Evolutionary conservation across 805 yeast genomes (phyloP).

Genomic region (Yarrowia porcina): DNA sequence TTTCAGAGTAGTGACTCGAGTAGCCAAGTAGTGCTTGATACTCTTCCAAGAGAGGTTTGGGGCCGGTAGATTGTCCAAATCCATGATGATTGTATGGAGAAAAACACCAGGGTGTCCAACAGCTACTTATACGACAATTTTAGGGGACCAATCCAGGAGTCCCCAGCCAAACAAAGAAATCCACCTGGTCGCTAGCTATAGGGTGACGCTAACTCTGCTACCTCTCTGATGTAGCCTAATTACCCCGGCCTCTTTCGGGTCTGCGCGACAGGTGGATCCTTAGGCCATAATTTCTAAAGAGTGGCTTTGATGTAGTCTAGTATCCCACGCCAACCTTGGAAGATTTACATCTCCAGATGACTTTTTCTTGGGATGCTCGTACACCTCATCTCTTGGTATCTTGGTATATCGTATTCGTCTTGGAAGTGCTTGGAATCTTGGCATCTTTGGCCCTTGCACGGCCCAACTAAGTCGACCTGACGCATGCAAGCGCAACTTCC

Average conservation of each 20-base stretch:
- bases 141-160: background rate
- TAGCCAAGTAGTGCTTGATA: background rate
- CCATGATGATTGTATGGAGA: background rate
- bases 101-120: background rate
- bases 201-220: background rate
- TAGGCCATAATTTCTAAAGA: background rate
- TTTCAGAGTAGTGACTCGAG: constrained; percentile 1
- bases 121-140: background rate
- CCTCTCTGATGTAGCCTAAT: background rate
- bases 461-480: background rate
- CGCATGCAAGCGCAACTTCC: background rate
- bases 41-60: background rate
- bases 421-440: background rate
- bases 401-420: constrained; percentile 3
- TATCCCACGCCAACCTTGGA: no score
- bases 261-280: background rate
- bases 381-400: background rate
- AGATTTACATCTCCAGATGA: no score
- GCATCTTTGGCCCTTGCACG: background rate
- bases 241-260: background rate
- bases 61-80: background rate
- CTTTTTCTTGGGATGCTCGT: no score
- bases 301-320: background rate
- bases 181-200: background rate
- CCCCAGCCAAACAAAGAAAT: background rate